phyloP scores from a whole-genome alignment of 805 yeast genomes.

The Yamadazyma paraphyllophila region DNA sequence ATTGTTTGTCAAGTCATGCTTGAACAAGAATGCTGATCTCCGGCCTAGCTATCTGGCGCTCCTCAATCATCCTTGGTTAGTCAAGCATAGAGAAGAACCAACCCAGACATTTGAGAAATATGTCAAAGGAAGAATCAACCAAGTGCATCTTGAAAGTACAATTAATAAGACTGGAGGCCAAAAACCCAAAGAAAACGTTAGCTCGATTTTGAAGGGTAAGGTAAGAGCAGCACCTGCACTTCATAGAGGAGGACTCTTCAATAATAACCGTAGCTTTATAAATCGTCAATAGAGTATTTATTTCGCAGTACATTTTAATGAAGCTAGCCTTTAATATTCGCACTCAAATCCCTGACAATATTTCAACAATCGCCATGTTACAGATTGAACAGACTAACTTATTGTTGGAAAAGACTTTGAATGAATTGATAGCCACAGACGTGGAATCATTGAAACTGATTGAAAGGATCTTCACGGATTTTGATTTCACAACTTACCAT shows the following conservation, averaged over 20 bases:
- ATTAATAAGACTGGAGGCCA: slow-evolving; percentile 7
- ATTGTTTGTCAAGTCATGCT: slow-evolving; percentile 72
- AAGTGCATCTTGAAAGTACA: slow-evolving; percentile 13
- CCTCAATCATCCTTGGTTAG: slow-evolving; percentile 82
- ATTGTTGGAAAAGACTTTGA: slow-evolving; percentile 74
- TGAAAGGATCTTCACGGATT: slow-evolving; percentile 90
- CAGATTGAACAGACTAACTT: slow-evolving; percentile 83
- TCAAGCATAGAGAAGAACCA: slow-evolving; percentile 40
- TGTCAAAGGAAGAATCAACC: slow-evolving; percentile 21
- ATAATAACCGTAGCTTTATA: slow-evolving; percentile 8
- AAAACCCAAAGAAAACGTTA: slow-evolving; percentile 34
- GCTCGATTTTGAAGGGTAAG: slow-evolving; percentile 37
- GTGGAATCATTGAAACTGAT: slow-evolving; percentile 48
- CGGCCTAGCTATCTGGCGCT: slow-evolving; percentile 81
- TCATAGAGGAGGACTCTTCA: slow-evolving; percentile 39
- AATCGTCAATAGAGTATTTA: slow-evolving; percentile 6
- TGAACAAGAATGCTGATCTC: slow-evolving; percentile 74
- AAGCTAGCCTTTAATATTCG: too few relatives aligned
- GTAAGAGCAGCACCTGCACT: slow-evolving; percentile 41
- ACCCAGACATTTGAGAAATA: slow-evolving; percentile 19
- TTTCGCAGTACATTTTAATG: not conserved
- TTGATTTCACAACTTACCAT: slow-evolving; percentile 93
- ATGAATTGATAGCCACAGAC: slow-evolving; percentile 57
- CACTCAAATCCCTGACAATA: not conserved
- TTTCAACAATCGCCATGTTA: slow-evolving; percentile 50